Conservation (phyloP, 192 early-diverging fungal genomes). For the Coemansia sp. region DNA sequence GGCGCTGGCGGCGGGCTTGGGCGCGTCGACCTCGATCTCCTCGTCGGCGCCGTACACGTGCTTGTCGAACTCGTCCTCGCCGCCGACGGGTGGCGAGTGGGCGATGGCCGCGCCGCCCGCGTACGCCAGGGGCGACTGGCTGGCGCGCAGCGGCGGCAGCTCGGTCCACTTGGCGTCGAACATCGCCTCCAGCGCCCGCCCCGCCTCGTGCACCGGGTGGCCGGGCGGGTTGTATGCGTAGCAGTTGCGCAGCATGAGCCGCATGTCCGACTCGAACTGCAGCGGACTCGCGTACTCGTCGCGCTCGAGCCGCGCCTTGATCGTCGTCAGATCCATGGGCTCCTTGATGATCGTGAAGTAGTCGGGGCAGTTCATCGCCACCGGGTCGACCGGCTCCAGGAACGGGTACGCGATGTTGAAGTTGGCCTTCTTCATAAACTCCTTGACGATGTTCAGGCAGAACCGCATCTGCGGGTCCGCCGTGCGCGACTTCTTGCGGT, state of each 20-base stretch:
- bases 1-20: constrained; percentile 33
- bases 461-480: constrained; percentile 65
- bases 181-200: constrained; percentile 69
- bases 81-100: constrained; percentile 48
- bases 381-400: constrained; percentile 83
- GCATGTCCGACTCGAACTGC: constrained; percentile 77
- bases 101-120: constrained; percentile 35
- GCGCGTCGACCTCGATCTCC: constrained; percentile 45
- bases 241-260: constrained; percentile 88
- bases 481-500: constrained; percentile 51
- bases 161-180: constrained; percentile 82
- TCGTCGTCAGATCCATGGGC: constrained; percentile 90
- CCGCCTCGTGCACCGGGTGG: constrained; percentile 71
- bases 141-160: constrained; percentile 32
- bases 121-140: constrained; percentile 31
- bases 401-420: constrained; percentile 75
- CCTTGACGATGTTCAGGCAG: constrained; percentile 64
- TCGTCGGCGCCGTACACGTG: constrained; percentile 47
- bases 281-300: constrained; percentile 64
- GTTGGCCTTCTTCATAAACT: constrained; percentile 71
- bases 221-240: constrained; percentile 77
- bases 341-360: constrained; percentile 85
- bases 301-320: constrained; percentile 68
- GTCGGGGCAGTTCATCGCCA: constrained; percentile 81
- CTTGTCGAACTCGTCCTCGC: constrained; percentile 55